Evolutionary conservation across 2,329 filamentous ascomycete genomes (phyloP), one percentile per base, ranked within the genome.

Genomic region (Nemania sp.): DNA sequence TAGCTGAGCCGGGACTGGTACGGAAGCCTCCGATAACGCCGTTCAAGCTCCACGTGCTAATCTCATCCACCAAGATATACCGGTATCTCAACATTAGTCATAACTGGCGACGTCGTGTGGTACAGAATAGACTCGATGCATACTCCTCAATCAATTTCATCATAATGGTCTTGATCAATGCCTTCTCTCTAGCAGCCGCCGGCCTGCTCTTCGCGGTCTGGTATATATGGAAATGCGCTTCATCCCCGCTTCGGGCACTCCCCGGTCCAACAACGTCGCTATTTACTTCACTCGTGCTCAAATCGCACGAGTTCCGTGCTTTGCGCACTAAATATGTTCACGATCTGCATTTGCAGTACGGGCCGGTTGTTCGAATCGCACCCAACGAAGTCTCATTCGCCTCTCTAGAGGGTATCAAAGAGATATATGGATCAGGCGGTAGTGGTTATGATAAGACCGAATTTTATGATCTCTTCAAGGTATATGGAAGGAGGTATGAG

Each of bases 381-480:
- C 83, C 83, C 0, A 77, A 77, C 55, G 83, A 87, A 68, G 78
- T 83, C 3, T 80, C 80, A 0, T 86, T 86, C 56, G 77, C 80
- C 0, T 83, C 80, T 2, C 68, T 74, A 7, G 72, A 75, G 7
- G 83, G 80, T 0, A 69, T 86, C 47, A 86, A 82, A 64, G 80
- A 85, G 69, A 86, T 86, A 40, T 88, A 87, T 67, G 77, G 78
- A 59, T 80, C 80, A 0, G 78, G 79, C 0, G 83, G 83, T 3
- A 85, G 81, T 63, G 83, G 83, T 20, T 86, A 82, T 64, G 81
- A 86, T 64, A 86, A 86, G 72, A 84, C 82, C 0, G 79, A 82
- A 52, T 86, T 86, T 60, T 87, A 87, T 62, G 71, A 83, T 56
- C 67, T 86, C 15, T 86, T 87, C 57, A 78, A 66, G 52, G 74